Evolutionary conservation across 768 basidiomycete genomes (phyloP).

Genomic region (Gymnopilus dilepis): DNA sequence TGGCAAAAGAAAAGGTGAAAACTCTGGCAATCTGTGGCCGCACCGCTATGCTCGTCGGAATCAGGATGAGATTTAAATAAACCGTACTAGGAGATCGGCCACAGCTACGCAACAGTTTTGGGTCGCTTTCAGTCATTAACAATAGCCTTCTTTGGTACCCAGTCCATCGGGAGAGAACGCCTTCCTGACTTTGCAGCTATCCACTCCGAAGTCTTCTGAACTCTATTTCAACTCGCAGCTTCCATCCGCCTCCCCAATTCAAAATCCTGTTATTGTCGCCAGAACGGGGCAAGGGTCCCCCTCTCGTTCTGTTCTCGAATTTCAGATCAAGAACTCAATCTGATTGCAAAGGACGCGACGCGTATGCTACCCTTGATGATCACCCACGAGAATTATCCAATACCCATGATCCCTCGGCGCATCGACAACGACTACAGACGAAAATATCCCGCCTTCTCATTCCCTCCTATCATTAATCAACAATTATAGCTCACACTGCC

Average conservation of each 20-base stretch:
- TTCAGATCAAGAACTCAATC: neutral
- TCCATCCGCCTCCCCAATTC: neutral
- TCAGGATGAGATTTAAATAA: neutral
- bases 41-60: slow-evolving; percentile 1
- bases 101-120: neutral
- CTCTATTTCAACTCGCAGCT: neutral
- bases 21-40: neutral
- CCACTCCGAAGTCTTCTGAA: no score
- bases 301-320: neutral
- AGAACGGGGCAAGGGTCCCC: neutral
- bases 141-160: neutral
- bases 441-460: neutral
- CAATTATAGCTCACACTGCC: neutral
- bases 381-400: no score
- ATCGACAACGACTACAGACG: neutral
- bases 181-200: neutral
- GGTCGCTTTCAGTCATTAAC: neutral
- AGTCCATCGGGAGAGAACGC: neutral
- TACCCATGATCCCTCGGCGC: no score
- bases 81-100: neutral
- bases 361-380: no score
- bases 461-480: neutral
- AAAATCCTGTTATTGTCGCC: neutral
- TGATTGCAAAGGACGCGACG: neutral
- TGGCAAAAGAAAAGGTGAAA: neutral